Base-by-base conservation (phyloP, 768 basidiomycete genomes). In the Leccinellum albellum region DNA sequence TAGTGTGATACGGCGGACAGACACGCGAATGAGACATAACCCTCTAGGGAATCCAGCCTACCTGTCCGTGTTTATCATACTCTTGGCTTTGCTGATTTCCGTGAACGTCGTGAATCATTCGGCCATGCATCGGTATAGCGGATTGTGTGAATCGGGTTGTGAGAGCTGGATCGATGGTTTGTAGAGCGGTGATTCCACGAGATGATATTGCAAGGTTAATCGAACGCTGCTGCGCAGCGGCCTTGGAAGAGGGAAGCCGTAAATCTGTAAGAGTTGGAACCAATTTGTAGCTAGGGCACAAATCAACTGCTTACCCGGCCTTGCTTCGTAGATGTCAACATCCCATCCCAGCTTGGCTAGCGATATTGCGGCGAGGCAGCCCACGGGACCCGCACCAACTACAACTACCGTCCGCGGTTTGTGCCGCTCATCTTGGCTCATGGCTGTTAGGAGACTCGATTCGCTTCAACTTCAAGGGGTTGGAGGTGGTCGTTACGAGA, bases 141-240 rank as follows among this genome's bases (percentile, higher is more conserved):
- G 84, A 79, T 63, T 85, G 75, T 64, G 96, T 73, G 67, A 95
- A 88, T 59, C 85, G 79, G 53, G 83, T 78, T 24, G 89, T 84
- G 61, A 84, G 76, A 35, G 77, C 80, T 42, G 84, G 77, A 74
- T 95, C 89, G 61, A 99, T 82, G 53, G 86, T 84, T 65, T 87
- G 80, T 47, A 98, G 77, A 45, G 95, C 96, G 65, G 88, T 85
- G 55, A 98, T 87, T 61, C 95, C 96, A 45, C 96, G 86, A 56
- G 93, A 86, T 20, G 95, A 98, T 57, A 98, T 92, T 26, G 94
- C 95, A 54, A 98, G 79, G 76, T 98, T 98, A 74, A 98, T 97
- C 55, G 94, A 97, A 56, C 96, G 84, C 68, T 91, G 89, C 66
- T 85, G 83, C 28, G 81, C 74, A 54, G 76, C 78, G 46, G 79